phyloP scores from a whole-genome alignment of 2,329 filamentous ascomycete species.

The Fusarium sp. region DNA sequence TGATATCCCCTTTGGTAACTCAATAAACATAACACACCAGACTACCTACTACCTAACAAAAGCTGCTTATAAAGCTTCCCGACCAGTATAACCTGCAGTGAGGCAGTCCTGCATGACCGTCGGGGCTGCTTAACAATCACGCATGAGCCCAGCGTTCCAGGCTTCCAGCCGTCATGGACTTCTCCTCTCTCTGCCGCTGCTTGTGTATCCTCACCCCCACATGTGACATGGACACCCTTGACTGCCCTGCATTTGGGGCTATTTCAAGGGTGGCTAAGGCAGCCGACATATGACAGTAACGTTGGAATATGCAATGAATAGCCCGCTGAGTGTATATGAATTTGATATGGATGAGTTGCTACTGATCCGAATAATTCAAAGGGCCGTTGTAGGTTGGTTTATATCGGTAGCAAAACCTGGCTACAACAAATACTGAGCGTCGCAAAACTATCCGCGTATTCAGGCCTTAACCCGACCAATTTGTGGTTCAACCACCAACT shows the following conservation, averaged over 20 bases:
- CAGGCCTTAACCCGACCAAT: not conserved
- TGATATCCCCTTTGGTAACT: conserved; percentile 6
- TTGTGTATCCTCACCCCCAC: conserved; percentile 29
- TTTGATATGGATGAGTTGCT: not conserved
- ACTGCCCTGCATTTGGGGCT: conserved; percentile 25
- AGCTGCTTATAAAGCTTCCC: conserved; percentile 30
- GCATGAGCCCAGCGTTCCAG: conserved; percentile 25
- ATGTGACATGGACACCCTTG: conserved; percentile 4
- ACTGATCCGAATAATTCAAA: not conserved
- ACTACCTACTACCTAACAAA: not conserved
- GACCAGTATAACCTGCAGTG: conserved; percentile 19
- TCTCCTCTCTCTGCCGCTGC: conserved; percentile 29
- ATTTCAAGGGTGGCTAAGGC: conserved; percentile 1
- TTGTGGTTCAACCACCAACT: conserved; percentile 28
- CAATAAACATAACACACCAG: not conserved
- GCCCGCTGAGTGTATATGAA: not conserved
- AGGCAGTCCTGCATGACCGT: conserved; percentile 3
- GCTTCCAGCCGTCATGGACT: conserved; percentile 40
- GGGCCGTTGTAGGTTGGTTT: not conserved
- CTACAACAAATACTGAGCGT: not conserved
- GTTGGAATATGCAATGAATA: not conserved
- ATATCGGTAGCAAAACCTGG: not conserved
- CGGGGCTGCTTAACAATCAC: conserved; percentile 47
- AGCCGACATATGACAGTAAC: conserved; percentile 5
- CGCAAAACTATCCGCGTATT: not conserved